A percentile compares a stretch with the other conserved stretches of the same genome.
Evolutionary conservation across 306 rosid genomes (phyloP).

Genomic region (Alnus rubra): DNA sequence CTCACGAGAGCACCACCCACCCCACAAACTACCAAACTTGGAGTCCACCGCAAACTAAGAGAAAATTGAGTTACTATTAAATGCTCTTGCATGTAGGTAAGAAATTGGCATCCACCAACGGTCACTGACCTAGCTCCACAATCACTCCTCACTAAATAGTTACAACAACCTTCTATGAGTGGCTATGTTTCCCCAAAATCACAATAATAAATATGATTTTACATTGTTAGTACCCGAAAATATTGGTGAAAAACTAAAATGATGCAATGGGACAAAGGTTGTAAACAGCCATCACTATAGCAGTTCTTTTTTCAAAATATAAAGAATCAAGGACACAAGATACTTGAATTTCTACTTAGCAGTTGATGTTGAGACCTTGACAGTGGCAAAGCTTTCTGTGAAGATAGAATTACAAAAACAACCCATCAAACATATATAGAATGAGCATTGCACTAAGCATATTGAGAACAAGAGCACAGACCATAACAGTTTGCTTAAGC

Average conservation of each 20-base stretch:
- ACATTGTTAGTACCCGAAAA: background rate
- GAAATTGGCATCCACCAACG: background rate
- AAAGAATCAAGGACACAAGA: background rate
- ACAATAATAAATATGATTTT: background rate
- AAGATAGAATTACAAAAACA: background rate
- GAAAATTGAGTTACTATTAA: background rate
- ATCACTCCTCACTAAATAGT: background rate
- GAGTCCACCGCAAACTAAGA: background rate
- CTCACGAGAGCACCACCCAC: too few relatives aligned
- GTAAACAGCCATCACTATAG: background rate
- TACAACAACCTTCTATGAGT: background rate
- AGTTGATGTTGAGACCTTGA: background rate
- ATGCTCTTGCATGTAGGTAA: background rate
- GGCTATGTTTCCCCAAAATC: background rate
- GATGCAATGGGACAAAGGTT: background rate
- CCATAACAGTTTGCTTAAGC: constrained; percentile 92
- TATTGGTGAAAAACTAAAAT: background rate
- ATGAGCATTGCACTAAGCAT: constrained; percentile 12
- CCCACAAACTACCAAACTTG: too few relatives aligned
- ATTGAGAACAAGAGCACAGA: constrained; percentile 36
- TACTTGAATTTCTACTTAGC: background rate
- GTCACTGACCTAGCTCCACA: background rate
- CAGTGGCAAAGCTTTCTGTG: background rate
- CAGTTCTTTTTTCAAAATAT: background rate
- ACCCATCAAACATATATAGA: constrained; percentile 10